These are phyloP conservation scores for Globisporangium iwayamae DNA, from an alignment of 352 stramenopile genomes.

Conservation along the genomic window DNA sequence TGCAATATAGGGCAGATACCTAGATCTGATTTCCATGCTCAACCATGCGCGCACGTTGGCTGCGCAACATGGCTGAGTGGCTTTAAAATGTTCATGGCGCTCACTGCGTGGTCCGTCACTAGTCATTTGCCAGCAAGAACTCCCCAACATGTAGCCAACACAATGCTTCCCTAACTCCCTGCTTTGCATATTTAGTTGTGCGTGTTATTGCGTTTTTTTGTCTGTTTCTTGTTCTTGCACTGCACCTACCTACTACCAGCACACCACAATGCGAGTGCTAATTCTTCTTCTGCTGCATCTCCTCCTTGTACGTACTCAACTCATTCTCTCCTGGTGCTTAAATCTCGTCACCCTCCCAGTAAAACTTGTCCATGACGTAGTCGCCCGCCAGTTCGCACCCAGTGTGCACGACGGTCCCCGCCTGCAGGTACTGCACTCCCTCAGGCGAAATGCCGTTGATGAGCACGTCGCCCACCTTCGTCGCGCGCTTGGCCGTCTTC, in stretches of 20 bases:
- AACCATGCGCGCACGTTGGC: too few species aligned
- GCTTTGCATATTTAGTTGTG: neutral
- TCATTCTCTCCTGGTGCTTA: slow-evolving; percentile 4
- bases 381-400: slow-evolving; percentile 61
- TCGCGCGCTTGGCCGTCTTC: slow-evolving; percentile 41
- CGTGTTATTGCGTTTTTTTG: neutral
- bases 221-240: neutral
- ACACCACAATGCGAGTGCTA: neutral
- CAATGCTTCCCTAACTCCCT: neutral
- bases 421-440: slow-evolving; percentile 67
- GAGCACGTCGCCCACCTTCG: slow-evolving; percentile 69
- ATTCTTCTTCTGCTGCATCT: neutral
- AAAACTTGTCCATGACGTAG: slow-evolving; percentile 78
- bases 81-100: too few species aligned
- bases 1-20: too few species aligned
- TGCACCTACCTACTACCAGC: neutral
- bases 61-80: too few species aligned
- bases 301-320: neutral
- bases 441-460: slow-evolving; percentile 71
- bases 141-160: neutral
- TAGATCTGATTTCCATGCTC: too few species aligned
- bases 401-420: slow-evolving; percentile 58
- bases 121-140: too few species aligned
- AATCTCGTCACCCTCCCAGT: slow-evolving; percentile 49
- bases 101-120: too few species aligned